Conservation (phyloP, 1,284 basidiomycete species). For the Puccinia horiana region DNA sequence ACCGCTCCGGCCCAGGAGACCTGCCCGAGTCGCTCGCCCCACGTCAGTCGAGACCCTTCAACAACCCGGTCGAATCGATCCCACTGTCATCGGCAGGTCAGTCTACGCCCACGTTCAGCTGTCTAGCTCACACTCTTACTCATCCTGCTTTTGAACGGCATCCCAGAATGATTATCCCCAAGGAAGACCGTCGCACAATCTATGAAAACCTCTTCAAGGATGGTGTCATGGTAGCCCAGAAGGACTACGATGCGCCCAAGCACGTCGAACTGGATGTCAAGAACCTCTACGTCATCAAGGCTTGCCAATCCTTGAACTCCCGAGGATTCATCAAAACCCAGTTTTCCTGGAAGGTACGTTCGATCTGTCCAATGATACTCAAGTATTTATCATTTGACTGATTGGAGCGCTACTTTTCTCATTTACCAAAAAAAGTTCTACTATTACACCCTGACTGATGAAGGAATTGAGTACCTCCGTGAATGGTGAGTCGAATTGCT, state of each 20-base stretch:
- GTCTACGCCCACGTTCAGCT: neutral
- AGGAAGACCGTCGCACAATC: constrained; percentile 56
- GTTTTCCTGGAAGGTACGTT: constrained; percentile 60
- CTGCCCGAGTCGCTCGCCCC: constrained; percentile 17
- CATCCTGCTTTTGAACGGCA: neutral
- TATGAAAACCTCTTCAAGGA: constrained; percentile 98
- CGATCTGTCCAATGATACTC: constrained; percentile 58
- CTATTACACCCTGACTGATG: constrained; percentile 86
- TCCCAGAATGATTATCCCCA: constrained; percentile 56
- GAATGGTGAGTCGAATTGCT: constrained; percentile 69
- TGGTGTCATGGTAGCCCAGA: constrained; percentile 98
- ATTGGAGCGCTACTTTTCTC: constrained; percentile 65
- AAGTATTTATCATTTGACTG: neutral
- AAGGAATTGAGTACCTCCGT: constrained; percentile 91
- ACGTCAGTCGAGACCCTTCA: constrained; percentile 33
- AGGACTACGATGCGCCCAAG: constrained; percentile 95
- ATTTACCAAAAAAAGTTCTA: neutral
- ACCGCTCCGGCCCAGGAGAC: neutral
- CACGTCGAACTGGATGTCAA: constrained; percentile 96
- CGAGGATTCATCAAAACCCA: constrained; percentile 96
- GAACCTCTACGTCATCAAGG: constrained; percentile 99
- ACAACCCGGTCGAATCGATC: constrained; percentile 3
- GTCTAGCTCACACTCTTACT: no score
- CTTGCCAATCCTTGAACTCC: constrained; percentile 94
- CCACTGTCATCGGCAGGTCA: neutral